Base-by-base conservation (phyloP, 306 rosid species). In the Quercus suber region DNA sequence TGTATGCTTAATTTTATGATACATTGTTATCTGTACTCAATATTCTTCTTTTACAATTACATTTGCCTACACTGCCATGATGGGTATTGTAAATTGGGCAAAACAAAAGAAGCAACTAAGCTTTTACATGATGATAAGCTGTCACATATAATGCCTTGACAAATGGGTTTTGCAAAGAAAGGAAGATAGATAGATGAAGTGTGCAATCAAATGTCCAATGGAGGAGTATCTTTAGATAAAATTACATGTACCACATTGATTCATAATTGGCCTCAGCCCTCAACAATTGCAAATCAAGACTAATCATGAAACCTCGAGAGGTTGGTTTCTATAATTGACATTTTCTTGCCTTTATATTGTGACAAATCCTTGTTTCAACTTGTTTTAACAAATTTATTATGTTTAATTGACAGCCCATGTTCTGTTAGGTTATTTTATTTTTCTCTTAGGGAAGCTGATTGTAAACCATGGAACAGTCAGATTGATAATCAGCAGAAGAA, bases 401-500 rank as follows among this genome's bases (percentile, higher is more conserved):
- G 3, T 56, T 56, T 56, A 56, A 2, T 56, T 56, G 27, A 20
- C 27, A 6, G 61, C 23, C 61, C 61, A 56, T 19, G 25, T 43
- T 23, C 6, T 59, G 31, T 28, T 10, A 59, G 30, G 7, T 59
- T 27, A 25, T 63, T 27, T 63, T 63, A 14, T 28, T 63, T 13
- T 28, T 30, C n/a, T 28, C 20, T 27, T 15, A 63, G 69, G 35
- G 69, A 63, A 63, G 41, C 69, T 63, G 41, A 28, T 63, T 14
- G 69, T 63, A 28, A 33, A 14, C 31, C 25, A 9, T 58, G 64
- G 64, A 9, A 28, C 41, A 63, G n/a, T 63, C 41, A 93, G 87
- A 96, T 96, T 73, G 98, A 96, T 84, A 96, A 96, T 88, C 99
- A 96, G 87, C 99, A 93, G 89, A 96, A 96, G 88, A 96, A 96